Conservation (phyloP, 2,329 filamentous ascomycete genomes). For the Clathrospora elynae region DNA sequence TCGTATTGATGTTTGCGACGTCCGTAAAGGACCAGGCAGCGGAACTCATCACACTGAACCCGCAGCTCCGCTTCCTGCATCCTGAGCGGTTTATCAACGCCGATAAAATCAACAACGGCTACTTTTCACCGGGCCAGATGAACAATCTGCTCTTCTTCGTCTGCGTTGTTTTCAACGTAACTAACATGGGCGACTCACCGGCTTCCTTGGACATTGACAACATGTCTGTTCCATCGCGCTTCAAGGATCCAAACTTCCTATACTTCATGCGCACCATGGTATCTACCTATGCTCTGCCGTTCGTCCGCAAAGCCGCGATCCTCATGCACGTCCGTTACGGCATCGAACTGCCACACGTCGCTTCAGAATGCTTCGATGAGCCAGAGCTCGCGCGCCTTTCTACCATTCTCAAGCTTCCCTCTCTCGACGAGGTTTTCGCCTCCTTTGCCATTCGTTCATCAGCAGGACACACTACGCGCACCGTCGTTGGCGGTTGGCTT, state of each 20-base stretch:
- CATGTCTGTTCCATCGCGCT: slow-evolving; percentile 29
- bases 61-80: slow-evolving; percentile 14
- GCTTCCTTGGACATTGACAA: slow-evolving; percentile 32
- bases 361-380: slow-evolving; percentile 60
- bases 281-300: slow-evolving; percentile 84
- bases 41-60: slow-evolving; percentile 6
- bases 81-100: slow-evolving; percentile 35
- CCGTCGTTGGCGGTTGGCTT: slow-evolving; percentile 72
- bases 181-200: slow-evolving; percentile 30
- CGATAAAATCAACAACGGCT: slow-evolving; percentile 30
- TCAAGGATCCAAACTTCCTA: slow-evolving; percentile 40
- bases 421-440: slow-evolving; percentile 77
- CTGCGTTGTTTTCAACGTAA: slow-evolving; percentile 38
- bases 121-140: slow-evolving; percentile 35
- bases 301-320: slow-evolving; percentile 82
- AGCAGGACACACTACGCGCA: slow-evolving; percentile 50
- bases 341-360: slow-evolving; percentile 78
- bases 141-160: slow-evolving; percentile 41
- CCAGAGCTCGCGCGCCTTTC: slow-evolving; percentile 84
- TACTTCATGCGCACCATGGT: slow-evolving; percentile 54
- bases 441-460: slow-evolving; percentile 52
- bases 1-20: slow-evolving; percentile 62
- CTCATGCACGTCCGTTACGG: slow-evolving; percentile 88
- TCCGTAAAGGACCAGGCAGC: slow-evolving; percentile 14
- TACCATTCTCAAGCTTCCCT: slow-evolving; percentile 74